Conservation (phyloP, 805 yeast species). For the Schwanniomyces vanrijiae region DNA sequence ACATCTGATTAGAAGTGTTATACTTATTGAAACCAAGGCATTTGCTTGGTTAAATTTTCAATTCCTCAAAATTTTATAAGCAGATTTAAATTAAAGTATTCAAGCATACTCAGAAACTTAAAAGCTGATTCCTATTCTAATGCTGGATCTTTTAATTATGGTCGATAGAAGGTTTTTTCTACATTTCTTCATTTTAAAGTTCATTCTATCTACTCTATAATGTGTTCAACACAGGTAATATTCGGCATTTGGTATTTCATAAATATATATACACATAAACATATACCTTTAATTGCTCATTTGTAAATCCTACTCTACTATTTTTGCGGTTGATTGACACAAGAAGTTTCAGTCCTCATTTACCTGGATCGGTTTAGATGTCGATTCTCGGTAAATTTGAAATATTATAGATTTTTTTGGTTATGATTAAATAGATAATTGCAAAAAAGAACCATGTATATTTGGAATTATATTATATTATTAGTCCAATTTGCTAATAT, state of each 20-base stretch:
- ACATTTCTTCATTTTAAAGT: background rate
- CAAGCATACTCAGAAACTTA: background rate
- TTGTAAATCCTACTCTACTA: background rate
- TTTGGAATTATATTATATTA: slow-evolving; percentile 1
- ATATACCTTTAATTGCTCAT: background rate
- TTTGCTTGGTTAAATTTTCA: background rate
- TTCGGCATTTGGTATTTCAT: background rate
- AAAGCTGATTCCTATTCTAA: background rate
- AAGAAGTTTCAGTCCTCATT: background rate
- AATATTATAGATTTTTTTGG: background rate
- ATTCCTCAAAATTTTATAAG: background rate
- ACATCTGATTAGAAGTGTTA: slow-evolving; percentile 20
- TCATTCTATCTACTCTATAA: background rate
- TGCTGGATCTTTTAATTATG: background rate
- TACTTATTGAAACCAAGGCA: background rate
- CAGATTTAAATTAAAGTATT: background rate
- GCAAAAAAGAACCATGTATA: background rate
- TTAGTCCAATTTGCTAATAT: background rate
- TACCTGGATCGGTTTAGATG: background rate
- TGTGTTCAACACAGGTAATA: background rate
- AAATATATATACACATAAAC: too few relatives aligned
- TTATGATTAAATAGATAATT: background rate
- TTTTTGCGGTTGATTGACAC: background rate
- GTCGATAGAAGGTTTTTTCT: background rate
- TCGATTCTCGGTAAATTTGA: background rate